Conservation (phyloP, 371 early-diverging fungal genomes). For the Mucor lusitanicus region DNA sequence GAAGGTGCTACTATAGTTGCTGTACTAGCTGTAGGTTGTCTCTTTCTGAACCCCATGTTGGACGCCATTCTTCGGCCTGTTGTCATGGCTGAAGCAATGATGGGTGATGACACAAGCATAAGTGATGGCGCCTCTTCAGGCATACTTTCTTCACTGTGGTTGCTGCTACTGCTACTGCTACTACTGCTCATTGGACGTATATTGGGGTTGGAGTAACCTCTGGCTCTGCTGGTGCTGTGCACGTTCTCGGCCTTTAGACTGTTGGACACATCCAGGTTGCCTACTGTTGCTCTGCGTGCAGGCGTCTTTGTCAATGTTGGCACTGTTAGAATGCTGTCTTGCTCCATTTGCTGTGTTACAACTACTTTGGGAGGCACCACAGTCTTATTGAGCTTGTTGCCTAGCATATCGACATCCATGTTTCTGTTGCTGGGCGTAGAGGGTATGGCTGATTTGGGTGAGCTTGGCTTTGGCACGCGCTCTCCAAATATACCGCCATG, state of each 20-base stretch:
- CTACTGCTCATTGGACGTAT: background rate
- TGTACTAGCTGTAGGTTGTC: background rate
- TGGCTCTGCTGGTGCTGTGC: background rate
- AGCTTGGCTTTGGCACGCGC: conserved; percentile 19
- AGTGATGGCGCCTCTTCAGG: background rate
- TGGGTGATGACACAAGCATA: background rate
- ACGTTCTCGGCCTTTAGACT: background rate
- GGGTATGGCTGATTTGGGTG: background rate
- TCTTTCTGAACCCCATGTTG: conserved; percentile 7
- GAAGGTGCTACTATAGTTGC: background rate
- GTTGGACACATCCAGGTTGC: background rate
- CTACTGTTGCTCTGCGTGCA: conserved; percentile 20
- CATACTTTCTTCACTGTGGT: background rate
- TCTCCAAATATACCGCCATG: conserved; percentile 66
- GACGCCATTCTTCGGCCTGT: background rate
- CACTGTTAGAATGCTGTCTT: background rate
- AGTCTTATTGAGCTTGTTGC: conserved; percentile 7
- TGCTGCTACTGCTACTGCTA: background rate
- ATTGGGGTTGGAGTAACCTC: conserved; percentile 11
- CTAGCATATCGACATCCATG: conserved; percentile 16
- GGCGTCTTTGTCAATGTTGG: conserved; percentile 8
- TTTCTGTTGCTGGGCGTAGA: background rate
- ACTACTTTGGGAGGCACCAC: conserved; percentile 1
- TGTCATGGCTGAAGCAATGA: background rate
- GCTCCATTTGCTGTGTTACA: background rate